These are phyloP conservation scores for Graphilbum ipis-grandicollis DNA, from an alignment of 2,329 filamentous ascomycete genomes.

Conservation along the genomic window DNA sequence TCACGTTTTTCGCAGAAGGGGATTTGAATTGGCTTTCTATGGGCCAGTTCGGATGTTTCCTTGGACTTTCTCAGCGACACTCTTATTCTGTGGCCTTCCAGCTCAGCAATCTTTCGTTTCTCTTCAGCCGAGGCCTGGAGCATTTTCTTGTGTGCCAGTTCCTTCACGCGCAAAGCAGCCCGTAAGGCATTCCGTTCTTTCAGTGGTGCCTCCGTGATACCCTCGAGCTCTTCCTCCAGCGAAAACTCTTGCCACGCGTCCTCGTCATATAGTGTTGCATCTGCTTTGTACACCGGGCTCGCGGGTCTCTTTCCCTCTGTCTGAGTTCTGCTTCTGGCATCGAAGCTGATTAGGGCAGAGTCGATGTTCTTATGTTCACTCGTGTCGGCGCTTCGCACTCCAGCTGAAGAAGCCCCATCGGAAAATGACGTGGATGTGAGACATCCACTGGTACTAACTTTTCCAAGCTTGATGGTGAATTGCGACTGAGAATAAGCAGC, in stretches of 20 bases:
- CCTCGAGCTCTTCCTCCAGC: constrained; percentile 8
- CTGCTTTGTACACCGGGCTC: neutral
- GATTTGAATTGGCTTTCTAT: too few species aligned
- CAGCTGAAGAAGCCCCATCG: too few species aligned
- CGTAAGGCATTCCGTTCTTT: constrained; percentile 5
- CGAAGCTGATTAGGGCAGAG: too few species aligned
- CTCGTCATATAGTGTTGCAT: neutral
- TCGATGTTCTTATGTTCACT: too few species aligned
- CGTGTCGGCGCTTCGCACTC: neutral
- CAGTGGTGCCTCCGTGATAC: constrained; percentile 6
- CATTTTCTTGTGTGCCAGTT: neutral
- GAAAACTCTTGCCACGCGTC: constrained; percentile 5
- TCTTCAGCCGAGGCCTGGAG: constrained; percentile 1
- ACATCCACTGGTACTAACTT: neutral
- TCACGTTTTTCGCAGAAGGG: too few species aligned
- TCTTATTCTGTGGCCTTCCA: neutral
- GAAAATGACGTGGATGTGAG: neutral
- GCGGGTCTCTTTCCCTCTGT: neutral
- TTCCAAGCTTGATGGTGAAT: neutral
- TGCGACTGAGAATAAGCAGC: too few species aligned
- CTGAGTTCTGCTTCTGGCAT: neutral
- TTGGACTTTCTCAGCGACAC: too few species aligned
- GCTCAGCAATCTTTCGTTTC: constrained; percentile 2
- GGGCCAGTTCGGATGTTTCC: too few species aligned
- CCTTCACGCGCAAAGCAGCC: constrained; percentile 1